Percentiles rank a stretch among this genome's conserved stretches.
These are phyloP conservation scores for Botryotinia globosa DNA, from an alignment of 2,329 filamentous ascomycete genomes.

Conservation along the genomic window DNA sequence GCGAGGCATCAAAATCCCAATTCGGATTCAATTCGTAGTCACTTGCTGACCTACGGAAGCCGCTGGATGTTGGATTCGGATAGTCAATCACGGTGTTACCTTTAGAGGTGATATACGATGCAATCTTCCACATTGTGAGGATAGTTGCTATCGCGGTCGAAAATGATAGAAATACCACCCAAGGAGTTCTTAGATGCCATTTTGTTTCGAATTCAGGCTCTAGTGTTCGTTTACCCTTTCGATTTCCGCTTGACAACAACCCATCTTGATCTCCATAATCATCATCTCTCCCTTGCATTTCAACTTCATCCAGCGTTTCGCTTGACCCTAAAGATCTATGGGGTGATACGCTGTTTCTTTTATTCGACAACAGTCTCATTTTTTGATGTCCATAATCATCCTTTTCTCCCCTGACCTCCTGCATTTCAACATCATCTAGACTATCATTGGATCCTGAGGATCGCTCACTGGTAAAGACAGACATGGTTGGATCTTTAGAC, in stretches of 20 bases:
- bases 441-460: slow-evolving; percentile 23
- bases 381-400: slow-evolving; percentile 28
- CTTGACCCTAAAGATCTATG: slow-evolving; percentile 22
- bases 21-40: slow-evolving; percentile 56
- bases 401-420: slow-evolving; percentile 34
- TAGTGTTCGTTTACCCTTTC: slow-evolving; percentile 19
- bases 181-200: slow-evolving; percentile 36
- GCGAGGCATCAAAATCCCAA: slow-evolving; percentile 54
- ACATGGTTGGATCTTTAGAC: slow-evolving; percentile 22
- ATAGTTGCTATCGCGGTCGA: slow-evolving; percentile 28
- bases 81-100: slow-evolving; percentile 14
- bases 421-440: slow-evolving; percentile 34
- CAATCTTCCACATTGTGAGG: slow-evolving; percentile 28
- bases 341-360: slow-evolving; percentile 17
- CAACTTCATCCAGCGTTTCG: slow-evolving; percentile 30
- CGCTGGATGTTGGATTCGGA: slow-evolving; percentile 21
- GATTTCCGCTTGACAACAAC: neutral
- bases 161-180: slow-evolving; percentile 32
- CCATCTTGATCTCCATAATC: slow-evolving; percentile 27
- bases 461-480: slow-evolving; percentile 18
- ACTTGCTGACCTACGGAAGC: slow-evolving; percentile 39
- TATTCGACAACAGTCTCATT: neutral
- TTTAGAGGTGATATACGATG: slow-evolving; percentile 30
- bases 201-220: slow-evolving; percentile 30
- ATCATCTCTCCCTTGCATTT: slow-evolving; percentile 34